These are phyloP conservation scores for Arabidopsis hybrid DNA, from an alignment of 441 rosid species.

Conservation along the genomic window DNA sequence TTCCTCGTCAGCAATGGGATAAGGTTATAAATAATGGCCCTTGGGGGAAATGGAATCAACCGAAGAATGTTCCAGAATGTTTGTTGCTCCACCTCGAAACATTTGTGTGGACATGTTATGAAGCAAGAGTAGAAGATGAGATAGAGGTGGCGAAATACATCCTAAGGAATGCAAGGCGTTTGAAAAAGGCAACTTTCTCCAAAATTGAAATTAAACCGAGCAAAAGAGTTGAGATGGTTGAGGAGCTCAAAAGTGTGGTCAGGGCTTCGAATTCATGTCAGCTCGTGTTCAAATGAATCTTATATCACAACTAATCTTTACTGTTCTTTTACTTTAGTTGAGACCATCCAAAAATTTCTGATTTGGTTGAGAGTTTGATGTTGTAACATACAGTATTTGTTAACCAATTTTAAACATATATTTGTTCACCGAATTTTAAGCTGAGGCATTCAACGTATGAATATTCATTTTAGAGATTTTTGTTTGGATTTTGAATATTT, in stretches of 20 bases:
- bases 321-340: too few species aligned
- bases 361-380: too few species aligned
- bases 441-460: too few species aligned
- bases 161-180: slow-evolving; percentile 6
- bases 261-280: slow-evolving; percentile 18
- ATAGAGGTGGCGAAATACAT: slow-evolving; percentile 18
- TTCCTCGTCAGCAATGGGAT: too few species aligned
- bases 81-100: slow-evolving; percentile 3
- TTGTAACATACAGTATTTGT: too few species aligned
- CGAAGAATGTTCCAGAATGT: not conserved
- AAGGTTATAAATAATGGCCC: too few species aligned
- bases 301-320: not conserved
- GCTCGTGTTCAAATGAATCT: not conserved
- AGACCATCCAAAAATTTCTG: too few species aligned
- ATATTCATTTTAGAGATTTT: too few species aligned
- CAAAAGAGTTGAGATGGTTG: not conserved
- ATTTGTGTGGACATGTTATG: not conserved
- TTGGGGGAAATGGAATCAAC: not conserved
- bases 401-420: too few species aligned
- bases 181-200: not conserved
- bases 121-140: not conserved
- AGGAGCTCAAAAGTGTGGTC: slow-evolving; percentile 6
- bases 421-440: too few species aligned
- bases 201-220: not conserved
- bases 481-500: too few species aligned